Base-by-base conservation (phyloP, 257 asterid species). In the Agastache rugosa region DNA sequence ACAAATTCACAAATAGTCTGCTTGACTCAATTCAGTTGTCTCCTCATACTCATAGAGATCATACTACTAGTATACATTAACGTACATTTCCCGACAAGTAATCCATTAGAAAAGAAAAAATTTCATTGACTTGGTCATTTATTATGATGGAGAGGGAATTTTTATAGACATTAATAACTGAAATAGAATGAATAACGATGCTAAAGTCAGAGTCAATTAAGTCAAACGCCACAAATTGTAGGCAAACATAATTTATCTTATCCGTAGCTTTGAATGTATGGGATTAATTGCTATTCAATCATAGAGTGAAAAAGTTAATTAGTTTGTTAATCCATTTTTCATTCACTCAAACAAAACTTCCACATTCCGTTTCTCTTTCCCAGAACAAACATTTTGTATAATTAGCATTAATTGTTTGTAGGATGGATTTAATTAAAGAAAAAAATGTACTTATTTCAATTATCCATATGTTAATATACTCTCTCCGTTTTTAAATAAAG, bases 151-250 rank as follows among this genome's bases (percentile, higher is more conserved):
- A 65, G 15, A 6, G 7, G 39, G 27, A 14, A 0, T 15, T 7
- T 31, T 61, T 12, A 64, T 10, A 19, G 31, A 19, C 34, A 37
- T 20, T 8, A 20, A 39, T 39, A 19, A 37, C 19, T 1, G 16
- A 41, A 41, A 11, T 41, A 42, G 12, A 3, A 34, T 31, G 7
- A 65, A 42, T 42, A 10, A 34, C 20, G 19, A 37, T 37, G 5
- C 51, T 0, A 41, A 65, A 65, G 71, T 65, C 56, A 65, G 44
- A 19, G 22, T 5, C 22, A 22, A 42, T 65, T 65, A 42, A 20
- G 55, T 65, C 22, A 20, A 63, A 63, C 54, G 14, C 70, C 37
- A 41, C 70, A 41, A 9, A 63, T 17, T n/a, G 67, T 9, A 61
- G 47, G 47, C 68, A 35, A 62, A 11, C 22, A 14, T 16, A 15